Conservation (phyloP, 2,329 filamentous ascomycete genomes). For the Amylocarpus encephaloides region DNA sequence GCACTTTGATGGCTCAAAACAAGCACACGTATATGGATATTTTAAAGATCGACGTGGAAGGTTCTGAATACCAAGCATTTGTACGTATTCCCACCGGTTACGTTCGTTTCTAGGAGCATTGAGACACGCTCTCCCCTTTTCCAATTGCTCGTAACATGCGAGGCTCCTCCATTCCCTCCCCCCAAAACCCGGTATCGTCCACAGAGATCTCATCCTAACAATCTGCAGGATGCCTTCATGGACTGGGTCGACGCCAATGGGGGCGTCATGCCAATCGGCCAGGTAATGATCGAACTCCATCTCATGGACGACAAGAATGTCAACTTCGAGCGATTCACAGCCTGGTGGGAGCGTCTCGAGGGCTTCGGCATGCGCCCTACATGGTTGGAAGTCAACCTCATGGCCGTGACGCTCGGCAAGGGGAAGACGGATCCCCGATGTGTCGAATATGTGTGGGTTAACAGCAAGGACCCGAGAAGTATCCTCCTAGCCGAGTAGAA, state of each 20-base stretch:
- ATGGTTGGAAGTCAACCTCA: conserved; percentile 28
- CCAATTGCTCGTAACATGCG: too few relatives aligned
- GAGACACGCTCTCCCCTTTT: too few relatives aligned
- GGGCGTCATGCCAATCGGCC: conserved; percentile 21
- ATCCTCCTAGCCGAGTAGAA: conserved; percentile 17
- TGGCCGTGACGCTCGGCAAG: conserved; percentile 22
- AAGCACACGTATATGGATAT: conserved; percentile 36
- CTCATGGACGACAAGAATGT: conserved; percentile 19
- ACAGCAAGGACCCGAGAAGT: conserved; percentile 23
- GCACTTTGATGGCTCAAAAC: conserved; percentile 35
- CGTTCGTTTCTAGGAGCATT: too few relatives aligned
- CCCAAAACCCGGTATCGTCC: too few relatives aligned
- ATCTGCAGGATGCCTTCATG: conserved; percentile 19
- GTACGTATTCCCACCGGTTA: too few relatives aligned
- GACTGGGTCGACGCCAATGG: conserved; percentile 15
- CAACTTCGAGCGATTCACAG: conserved; percentile 21
- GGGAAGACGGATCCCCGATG: conserved; percentile 25
- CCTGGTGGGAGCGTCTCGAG: conserved; percentile 31
- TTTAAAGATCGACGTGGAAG: conserved; percentile 38
- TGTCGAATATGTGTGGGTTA: conserved; percentile 29
- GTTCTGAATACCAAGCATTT: conserved; percentile 32
- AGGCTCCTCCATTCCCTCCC: too few relatives aligned
- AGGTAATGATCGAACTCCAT: conserved; percentile 29
- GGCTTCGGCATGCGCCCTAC: conserved; percentile 27
- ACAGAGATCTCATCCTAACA: too few relatives aligned